Base-by-base conservation (phyloP, 495 filamentous ascomycete genomes). In the Neurospora sp. region DNA sequence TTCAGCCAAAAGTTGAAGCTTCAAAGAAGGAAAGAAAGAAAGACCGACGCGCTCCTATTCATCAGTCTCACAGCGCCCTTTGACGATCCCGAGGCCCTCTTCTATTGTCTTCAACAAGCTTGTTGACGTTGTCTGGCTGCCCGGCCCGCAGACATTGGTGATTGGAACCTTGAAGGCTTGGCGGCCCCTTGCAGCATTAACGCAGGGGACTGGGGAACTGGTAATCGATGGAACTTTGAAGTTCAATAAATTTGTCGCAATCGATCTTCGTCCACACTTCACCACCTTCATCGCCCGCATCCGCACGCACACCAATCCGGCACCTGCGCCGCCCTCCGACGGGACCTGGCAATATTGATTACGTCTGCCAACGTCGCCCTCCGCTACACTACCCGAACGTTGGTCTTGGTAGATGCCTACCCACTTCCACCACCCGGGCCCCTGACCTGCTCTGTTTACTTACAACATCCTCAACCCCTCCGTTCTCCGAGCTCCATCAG, bases 401-500 rank as follows among this genome's bases (percentile, higher is more conserved):
- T 70, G 38, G 68, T 71, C 71, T 59, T 35, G 35, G 69, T 70
- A 71, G 72, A 70, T 48, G 72, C 69, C 42, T 42, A 48, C 46
- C 69, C 61, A 39, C 38, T 71, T 59, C 72, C 18, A 40, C 22
- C 39, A 37, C 20, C 40, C 39, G 53, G 72, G 44, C 9, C 44
- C 37, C 37, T 72, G 42, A 71, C 59, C 44, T 27, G 41, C 40
- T 69, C 69, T 38, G 27, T 65, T 44, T 59, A 18, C 68, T 68
- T 35, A 37, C 44, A 48, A 48, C 53, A 35, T 65, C 22, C 27
- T 31, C 22, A 31, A 65, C 53, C 53, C 53, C 53, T 65, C 53
- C 53, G 53, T 35, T 65, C 27, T 27, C 27, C 53, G 53, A 65
- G 53, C 53, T 65, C 27, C 12, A 35, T 18, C 53, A 65, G 14